Percentiles rank a stretch among this genome's conserved stretches.
Evolutionary conservation across 2,329 filamentous ascomycete genomes (phyloP).

Genomic region (Colletotrichum sp.): DNA sequence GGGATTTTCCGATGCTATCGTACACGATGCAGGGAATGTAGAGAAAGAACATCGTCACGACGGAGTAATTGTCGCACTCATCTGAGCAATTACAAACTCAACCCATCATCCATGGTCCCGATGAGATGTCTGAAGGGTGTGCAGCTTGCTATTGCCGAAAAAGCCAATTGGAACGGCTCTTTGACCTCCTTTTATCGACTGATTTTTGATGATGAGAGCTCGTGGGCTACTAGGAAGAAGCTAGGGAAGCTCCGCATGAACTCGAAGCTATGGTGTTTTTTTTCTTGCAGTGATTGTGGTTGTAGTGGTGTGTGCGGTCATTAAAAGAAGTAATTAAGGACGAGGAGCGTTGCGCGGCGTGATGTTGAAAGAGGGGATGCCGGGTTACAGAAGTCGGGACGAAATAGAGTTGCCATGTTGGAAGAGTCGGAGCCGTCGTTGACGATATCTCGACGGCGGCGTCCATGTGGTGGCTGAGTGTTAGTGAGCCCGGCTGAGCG

Average conservation of each 20-base stretch:
- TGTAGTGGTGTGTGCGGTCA: neutral
- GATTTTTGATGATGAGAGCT: neutral
- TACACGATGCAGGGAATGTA: neutral
- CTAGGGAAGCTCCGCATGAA: slow-evolving; percentile 5
- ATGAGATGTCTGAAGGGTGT: neutral
- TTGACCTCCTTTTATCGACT: neutral
- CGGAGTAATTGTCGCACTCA: neutral
- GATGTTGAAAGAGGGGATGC: neutral
- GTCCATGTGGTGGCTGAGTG: neutral
- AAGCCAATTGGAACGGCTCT: neutral
- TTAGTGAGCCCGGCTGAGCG: neutral
- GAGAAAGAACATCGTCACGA: neutral
- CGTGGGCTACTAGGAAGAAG: neutral
- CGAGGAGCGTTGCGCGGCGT: slow-evolving; percentile 2
- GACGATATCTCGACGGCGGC: neutral
- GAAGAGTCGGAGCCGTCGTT: neutral
- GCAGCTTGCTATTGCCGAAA: neutral
- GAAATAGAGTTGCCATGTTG: neutral
- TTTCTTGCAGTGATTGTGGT: neutral
- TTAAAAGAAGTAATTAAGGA: neutral
- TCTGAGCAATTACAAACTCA: neutral
- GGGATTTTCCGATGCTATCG: neutral
- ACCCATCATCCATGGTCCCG: neutral
- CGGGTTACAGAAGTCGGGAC: slow-evolving; percentile 1
- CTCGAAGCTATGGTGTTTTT: neutral